Base-by-base conservation (phyloP, 1,284 basidiomycete species). In the Agaricales sp. region DNA sequence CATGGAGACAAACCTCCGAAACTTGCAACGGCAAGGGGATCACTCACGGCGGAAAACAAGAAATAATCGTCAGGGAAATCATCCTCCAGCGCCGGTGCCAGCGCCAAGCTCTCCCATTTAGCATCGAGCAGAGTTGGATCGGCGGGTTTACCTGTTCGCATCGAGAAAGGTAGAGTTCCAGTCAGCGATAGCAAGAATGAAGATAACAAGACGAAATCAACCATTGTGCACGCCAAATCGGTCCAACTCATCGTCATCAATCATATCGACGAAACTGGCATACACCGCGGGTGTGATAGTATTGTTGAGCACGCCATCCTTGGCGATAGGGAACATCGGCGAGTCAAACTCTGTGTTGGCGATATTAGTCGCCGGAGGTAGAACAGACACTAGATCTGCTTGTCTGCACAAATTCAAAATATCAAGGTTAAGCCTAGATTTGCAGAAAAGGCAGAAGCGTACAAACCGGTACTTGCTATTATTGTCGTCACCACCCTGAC, bases 91-190 rank as follows among this genome's bases (percentile, higher is more conserved):
- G 68, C 70, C 0, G 81, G 74, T 2, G 75, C 79, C 8, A 86
- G 63, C 12, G 80, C 77, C 46, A 82, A 67, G 4, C 74, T 77
- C 58, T 86, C 83, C 77, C 82, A 85, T 62, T 86, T 86, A 2
- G 74, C 73, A 51, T 75, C 75, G 49, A 86, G 72, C 22, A 84
- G 66, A 0, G 75, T 79, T 43, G 70, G 54, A 56, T 82, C 75
- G 53, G 71, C 67, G 18, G 43, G 30, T 24, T 49, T 48, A 23
- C 51, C 53, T 54, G 44, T 18, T 6, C 30, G 8, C 4, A 41
- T 8, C 6, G 39, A 16, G n/a, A 18, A 16, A 16, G 18, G 39
- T 19, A 19, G 20, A 43, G 41, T 43, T 8, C 13, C 20, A 8
- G 11, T 43, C n/a, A 43, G 8, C 20, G 18, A 43, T 8, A 16